Evolutionary conservation across 805 yeast genomes (phyloP), one percentile per base, ranked within the genome.

Genomic region (Helenozyma rhizophorensis): DNA sequence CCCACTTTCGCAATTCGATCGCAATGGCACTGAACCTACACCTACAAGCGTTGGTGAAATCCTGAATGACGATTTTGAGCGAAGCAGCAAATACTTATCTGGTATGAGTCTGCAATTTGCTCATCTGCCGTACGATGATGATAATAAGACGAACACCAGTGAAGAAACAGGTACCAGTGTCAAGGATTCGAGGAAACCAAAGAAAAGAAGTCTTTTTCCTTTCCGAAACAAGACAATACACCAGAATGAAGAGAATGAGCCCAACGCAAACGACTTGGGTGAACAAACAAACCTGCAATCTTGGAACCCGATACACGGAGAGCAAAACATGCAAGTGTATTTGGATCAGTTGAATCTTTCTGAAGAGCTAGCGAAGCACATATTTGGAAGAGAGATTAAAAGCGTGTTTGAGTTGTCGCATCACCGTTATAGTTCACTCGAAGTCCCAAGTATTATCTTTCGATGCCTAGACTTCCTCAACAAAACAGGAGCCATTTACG

Each of bases 381-480:
- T 83, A 1, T 86, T 86, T 62, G 93, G 89, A 0, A 63, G 77
- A n/a, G 74, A 80, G 0, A 46, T 87, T 17, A 61, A 58, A 2
- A 69, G 65, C 12, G 79, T 81, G 1, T 58, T 68, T 25, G 61
- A 65, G 13, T 47, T 78, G 19, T 80, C 89, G 2, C 64, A 73
- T 4, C 69, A 68, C 31, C 54, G 59, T 21, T 42, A 71, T 48
- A 53, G 62, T 37, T 69, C 73, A 14, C 67, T 63, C 21, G 56
- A 54, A 6, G 68, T 83, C 13, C 97, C 98, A 1, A 77, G 88
- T 25, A 78, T 90, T 6, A 75, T 86, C 12, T 83, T 64, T 47
- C 62, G 95, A 39, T 87, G 96, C 50, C 50, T 89, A 21, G 82
- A 76, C 36, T 84, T 72, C 44, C 65, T 90, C 30, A 69, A 71